Percentiles rank a stretch among this genome's conserved stretches.
phyloP scores from a whole-genome alignment of 495 filamentous ascomycete genomes.

The Xylaria palmicola region DNA sequence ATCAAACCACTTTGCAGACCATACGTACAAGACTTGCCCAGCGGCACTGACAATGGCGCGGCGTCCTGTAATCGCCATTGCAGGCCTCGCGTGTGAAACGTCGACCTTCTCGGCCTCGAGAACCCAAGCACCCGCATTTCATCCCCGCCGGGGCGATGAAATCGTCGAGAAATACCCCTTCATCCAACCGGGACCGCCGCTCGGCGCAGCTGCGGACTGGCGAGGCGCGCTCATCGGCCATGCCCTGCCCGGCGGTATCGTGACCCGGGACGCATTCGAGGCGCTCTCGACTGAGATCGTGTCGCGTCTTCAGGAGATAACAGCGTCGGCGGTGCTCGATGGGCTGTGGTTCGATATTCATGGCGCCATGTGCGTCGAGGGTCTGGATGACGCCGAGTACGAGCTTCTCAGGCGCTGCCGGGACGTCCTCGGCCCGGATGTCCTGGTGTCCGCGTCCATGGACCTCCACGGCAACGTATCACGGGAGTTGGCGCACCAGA shows the following conservation, averaged over 20 bases:
- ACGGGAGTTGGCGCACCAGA: constrained; percentile 47
- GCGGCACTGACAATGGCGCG: constrained; percentile 19
- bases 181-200: constrained; percentile 38
- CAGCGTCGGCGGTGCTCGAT: constrained; percentile 33
- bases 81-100: constrained; percentile 57
- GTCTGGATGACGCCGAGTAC: constrained; percentile 49
- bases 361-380: constrained; percentile 59
- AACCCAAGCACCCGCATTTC: constrained; percentile 52
- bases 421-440: constrained; percentile 45
- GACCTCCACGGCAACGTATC: constrained; percentile 61
- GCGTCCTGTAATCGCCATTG: constrained; percentile 52
- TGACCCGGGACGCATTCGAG: constrained; percentile 49
- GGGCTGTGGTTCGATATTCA: constrained; percentile 61
- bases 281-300: constrained; percentile 50
- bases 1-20: neutral
- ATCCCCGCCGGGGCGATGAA: constrained; percentile 47
- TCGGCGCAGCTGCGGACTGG: constrained; percentile 49
- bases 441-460: constrained; percentile 56
- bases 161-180: constrained; percentile 51
- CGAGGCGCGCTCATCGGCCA: constrained; percentile 54
- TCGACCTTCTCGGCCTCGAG: constrained; percentile 55
- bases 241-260: constrained; percentile 54
- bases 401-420: constrained; percentile 53
- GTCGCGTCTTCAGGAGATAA: constrained; percentile 38
- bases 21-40: neutral